These are phyloP conservation scores for Liriodendron chinense DNA, from an alignment of 164 flowering plant species.

Conservation along the genomic window DNA sequence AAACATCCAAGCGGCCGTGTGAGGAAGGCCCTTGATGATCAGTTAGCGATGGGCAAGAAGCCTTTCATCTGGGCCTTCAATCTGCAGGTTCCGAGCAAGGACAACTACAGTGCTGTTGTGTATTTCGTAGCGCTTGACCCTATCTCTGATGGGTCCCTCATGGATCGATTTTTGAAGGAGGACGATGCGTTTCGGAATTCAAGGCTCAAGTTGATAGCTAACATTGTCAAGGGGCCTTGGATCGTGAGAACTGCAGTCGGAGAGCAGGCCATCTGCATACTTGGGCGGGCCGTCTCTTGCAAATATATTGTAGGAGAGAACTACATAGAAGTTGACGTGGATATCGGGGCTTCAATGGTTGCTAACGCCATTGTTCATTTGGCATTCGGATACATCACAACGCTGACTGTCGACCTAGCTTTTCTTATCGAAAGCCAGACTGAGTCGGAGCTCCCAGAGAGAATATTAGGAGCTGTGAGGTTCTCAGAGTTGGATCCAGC, in stretches of 20 bases:
- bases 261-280: constrained; percentile 86
- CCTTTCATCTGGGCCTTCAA: constrained; percentile 94
- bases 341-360: constrained; percentile 77
- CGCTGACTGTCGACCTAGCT: constrained; percentile 83
- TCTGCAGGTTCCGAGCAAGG: constrained; percentile 79
- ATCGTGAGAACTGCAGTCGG: constrained; percentile 89
- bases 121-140: constrained; percentile 61
- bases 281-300: constrained; percentile 84
- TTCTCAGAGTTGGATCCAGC: constrained; percentile 76
- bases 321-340: constrained; percentile 56
- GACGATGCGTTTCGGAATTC: constrained; percentile 72
- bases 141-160: constrained; percentile 61
- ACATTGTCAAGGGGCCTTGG: constrained; percentile 96
- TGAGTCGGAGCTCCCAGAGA: constrained; percentile 80
- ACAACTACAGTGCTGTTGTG: constrained; percentile 76
- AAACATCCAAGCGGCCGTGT: constrained; percentile 61
- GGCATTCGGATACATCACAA: constrained; percentile 82
- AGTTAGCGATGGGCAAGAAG: constrained; percentile 38
- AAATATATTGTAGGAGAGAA: constrained; percentile 53
- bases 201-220: constrained; percentile 84
- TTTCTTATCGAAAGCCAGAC: constrained; percentile 84
- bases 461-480: constrained; percentile 74
- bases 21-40: constrained; percentile 55
- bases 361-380: constrained; percentile 92
- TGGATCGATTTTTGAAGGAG: constrained; percentile 69